Evolutionary conservation across 2,329 filamentous ascomycete species (phyloP).

Genomic region (Fusarium mexicanum): DNA sequence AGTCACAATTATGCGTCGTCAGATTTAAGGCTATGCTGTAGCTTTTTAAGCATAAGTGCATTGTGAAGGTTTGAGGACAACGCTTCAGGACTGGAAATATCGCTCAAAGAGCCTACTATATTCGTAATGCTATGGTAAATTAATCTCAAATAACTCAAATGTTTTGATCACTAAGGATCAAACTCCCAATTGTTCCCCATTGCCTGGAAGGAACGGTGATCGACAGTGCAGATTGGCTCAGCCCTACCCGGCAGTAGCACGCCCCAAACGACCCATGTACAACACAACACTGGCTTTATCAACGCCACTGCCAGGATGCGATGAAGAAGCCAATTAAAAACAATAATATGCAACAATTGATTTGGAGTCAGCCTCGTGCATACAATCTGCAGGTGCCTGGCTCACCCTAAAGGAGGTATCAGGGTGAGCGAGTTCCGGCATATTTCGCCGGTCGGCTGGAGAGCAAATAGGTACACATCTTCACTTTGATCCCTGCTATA

Average conservation of each 20-base stretch:
- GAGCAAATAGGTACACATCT: no score
- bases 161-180: accelerated
- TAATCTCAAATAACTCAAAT: no score
- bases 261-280: no score
- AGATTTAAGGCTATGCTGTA: not conserved
- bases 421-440: not conserved
- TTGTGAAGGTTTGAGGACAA: not conserved
- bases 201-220: not conserved
- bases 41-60: not conserved
- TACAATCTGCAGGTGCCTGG: not conserved
- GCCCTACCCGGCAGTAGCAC: not conserved
- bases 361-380: not conserved
- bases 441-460: no score
- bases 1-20: not conserved
- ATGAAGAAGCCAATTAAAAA: not conserved
- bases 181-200: not conserved
- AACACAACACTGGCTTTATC: accelerated
- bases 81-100: no score
- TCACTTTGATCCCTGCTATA: no score
- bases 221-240: not conserved
- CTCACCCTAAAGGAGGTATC: not conserved
- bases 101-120: accelerated
- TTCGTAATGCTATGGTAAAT: accelerated
- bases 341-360: accelerated
- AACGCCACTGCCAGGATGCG: accelerated